Conservation (phyloP, 345 rosid species). For the Laguncularia racemosa region DNA sequence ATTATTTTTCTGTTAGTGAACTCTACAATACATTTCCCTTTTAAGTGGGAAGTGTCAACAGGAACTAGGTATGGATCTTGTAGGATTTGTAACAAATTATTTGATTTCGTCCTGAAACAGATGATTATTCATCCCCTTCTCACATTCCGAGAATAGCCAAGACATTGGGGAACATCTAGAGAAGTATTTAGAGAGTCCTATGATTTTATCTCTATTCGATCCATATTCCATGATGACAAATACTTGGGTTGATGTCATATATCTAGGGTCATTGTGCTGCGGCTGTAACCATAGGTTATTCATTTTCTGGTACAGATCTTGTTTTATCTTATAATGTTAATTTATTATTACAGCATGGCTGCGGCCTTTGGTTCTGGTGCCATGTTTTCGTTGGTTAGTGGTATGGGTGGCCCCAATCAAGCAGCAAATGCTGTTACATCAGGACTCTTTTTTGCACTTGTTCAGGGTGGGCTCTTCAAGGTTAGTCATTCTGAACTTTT, state of each 20-base stretch:
- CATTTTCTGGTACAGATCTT: background rate
- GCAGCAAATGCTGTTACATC: conserved; percentile 67
- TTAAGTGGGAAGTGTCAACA: no score
- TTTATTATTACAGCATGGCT: conserved; percentile 60
- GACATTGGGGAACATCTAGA: no score
- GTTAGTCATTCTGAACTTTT: conserved; percentile 24
- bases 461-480: conserved; percentile 83
- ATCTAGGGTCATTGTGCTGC: background rate
- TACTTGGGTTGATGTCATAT: background rate
- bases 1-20: no score
- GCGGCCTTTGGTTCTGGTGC: conserved; percentile 96
- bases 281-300: background rate
- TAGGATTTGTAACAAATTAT: no score
- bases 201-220: no score
- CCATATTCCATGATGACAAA: no score
- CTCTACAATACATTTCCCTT: no score
- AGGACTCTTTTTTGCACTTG: conserved; percentile 71
- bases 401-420: conserved; percentile 68
- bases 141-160: no score
- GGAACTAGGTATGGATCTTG: no score
- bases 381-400: conserved; percentile 77
- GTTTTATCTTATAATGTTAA: background rate
- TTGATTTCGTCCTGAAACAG: no score
- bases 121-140: no score
- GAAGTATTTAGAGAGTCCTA: no score